Conservation (phyloP, 2,329 filamentous ascomycete species). For the Fusarium verticillioides region DNA sequence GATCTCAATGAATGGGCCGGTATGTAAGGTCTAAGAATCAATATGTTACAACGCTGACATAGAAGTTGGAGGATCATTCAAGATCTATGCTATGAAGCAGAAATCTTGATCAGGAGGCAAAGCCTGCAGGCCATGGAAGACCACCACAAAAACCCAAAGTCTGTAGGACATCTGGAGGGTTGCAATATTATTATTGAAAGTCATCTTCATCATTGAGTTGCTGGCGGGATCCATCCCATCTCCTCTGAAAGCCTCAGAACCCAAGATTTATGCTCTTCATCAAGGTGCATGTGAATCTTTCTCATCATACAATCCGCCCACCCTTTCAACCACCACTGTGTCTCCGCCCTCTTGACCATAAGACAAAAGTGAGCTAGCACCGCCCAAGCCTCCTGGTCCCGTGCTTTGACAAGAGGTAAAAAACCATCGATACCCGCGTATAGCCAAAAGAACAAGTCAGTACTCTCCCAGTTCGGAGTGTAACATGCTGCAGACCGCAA, state of each 20-base stretch:
- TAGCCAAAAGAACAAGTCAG: neutral
- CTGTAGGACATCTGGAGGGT: accelerated
- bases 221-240: neutral
- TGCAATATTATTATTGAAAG: accelerated
- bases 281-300: neutral
- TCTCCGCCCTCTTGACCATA: neutral
- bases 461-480: neutral
- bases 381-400: neutral
- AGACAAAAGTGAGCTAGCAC: neutral
- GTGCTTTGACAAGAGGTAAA: neutral
- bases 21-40: neutral
- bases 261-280: neutral
- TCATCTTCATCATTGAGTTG: neutral
- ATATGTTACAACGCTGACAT: neutral
- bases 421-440: neutral
- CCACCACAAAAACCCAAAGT: accelerated
- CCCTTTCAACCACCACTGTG: neutral
- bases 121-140: too few species aligned
- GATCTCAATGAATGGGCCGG: neutral
- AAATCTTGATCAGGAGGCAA: too few species aligned
- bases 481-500: neutral
- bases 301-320: neutral
- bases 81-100: neutral
- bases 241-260: neutral
- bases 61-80: neutral